Base-by-base conservation (phyloP, 2,329 filamentous ascomycete genomes). In the Colletotrichum graminicola region DNA sequence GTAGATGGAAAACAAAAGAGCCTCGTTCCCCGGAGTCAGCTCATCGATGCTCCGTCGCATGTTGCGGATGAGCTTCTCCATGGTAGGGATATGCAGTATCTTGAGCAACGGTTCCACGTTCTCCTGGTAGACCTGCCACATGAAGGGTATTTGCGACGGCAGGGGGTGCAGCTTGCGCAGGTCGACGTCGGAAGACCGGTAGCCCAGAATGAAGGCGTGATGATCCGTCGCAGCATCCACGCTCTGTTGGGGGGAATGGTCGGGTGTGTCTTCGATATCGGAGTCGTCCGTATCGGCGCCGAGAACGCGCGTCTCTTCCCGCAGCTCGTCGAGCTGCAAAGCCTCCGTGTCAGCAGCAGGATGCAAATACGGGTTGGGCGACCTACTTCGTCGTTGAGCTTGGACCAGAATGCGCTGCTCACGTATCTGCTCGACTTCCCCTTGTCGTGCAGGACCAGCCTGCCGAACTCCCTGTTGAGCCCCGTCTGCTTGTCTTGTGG, bases 331-430 rank as follows among this genome's bases (percentile, higher is more conserved):
- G 41, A 85, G 78, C 82, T 84, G 63, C n/a, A 3, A 1, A 34
- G 41, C 14, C 21, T 11, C 23, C 23, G 6, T n/a, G 66, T 72
- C 49, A 72, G 66, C 72, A 55, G 75, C 73, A 61, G 75, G 76
- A 73, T 74, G 34, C 29, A 63, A 47, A 29, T 21, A 5, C n/a
- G n/a, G 29, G 8, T 36, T 6, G 43, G 26, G 26, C 45, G 18
- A 75, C 82, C 66, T 80, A 91, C 90, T 85, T 94, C 92, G 64
- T 94, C 92, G 71, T 91, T 93, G 62, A 95, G 84, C 73, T 89
- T 93, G 26, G 91, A 89, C 92, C 92, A 94, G 76, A 94, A 93
- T 8, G 89, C 91, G 78, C 90, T 93, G 81, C 91, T 93, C 75
- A 95, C 89, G 78, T 94, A 95, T 77, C 91, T 85, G 66, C 89